phyloP scores from a whole-genome alignment of 1,284 basidiomycete species.

The Papiliotrema nemorosa region DNA sequence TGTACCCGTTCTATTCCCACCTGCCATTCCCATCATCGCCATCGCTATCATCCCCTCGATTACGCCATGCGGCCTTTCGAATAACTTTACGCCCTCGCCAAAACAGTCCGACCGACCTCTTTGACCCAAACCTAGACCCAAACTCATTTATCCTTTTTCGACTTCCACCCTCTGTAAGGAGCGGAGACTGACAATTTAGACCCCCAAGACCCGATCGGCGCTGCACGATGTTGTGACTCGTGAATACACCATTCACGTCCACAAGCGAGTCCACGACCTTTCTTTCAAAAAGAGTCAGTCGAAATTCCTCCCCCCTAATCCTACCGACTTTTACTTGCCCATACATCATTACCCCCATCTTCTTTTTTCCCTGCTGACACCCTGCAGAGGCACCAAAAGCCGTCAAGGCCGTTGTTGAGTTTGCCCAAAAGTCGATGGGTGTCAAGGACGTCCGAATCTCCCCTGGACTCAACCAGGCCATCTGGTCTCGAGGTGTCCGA shows the following conservation, averaged over 20 bases:
- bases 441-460: constrained; percentile 87
- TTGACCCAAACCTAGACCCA: no score
- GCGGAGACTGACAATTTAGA: no score
- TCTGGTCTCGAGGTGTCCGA: constrained; percentile 81
- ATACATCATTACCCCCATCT: neutral
- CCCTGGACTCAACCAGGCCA: constrained; percentile 87
- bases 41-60: no score
- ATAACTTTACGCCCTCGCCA: no score
- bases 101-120: no score
- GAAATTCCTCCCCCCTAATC: neutral
- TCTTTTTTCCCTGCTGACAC: neutral
- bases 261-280: constrained; percentile 85
- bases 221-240: constrained; percentile 94
- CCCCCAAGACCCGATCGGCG: constrained; percentile 82
- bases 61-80: no score
- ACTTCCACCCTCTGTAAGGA: no score
- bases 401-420: constrained; percentile 83
- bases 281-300: constrained; percentile 80
- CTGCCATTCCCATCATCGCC: no score
- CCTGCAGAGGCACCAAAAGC: constrained; percentile 70
- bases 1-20: no score
- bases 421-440: constrained; percentile 90
- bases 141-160: no score
- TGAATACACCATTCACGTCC: constrained; percentile 93
- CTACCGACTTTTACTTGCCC: neutral